phyloP scores from a whole-genome alignment of 2,329 filamentous ascomycete genomes.

The Fusarium buharicum region DNA sequence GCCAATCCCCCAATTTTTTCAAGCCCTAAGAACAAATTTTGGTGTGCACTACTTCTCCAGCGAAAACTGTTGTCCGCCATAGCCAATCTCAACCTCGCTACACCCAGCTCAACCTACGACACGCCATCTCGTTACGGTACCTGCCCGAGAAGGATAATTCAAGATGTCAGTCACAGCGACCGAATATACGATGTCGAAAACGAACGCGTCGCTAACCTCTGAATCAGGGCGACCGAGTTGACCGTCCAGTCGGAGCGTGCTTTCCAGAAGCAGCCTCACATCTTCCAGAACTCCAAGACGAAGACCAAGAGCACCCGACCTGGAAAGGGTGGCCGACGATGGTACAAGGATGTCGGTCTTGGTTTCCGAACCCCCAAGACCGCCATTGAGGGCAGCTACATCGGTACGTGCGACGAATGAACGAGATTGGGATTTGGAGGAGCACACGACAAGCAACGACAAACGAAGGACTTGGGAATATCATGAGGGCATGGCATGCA shows the following conservation, averaged over 20 bases:
- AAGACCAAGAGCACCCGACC: conserved; percentile 85
- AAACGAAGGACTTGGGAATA: neutral
- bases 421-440: conserved; percentile 19
- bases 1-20: conserved; percentile 52
- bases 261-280: conserved; percentile 99
- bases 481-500: neutral
- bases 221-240: conserved; percentile 94
- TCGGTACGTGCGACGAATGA: conserved; percentile 76
- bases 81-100: conserved; percentile 46
- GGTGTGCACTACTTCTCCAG: conserved; percentile 52
- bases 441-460: conserved; percentile 10
- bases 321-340: conserved; percentile 92
- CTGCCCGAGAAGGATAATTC: conserved; percentile 55
- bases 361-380: conserved; percentile 99
- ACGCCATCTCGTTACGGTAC: conserved; percentile 54
- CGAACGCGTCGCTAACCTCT: conserved; percentile 48
- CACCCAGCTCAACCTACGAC: conserved; percentile 52
- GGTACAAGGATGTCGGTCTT: conserved; percentile 99
- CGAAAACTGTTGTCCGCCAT: conserved; percentile 49
- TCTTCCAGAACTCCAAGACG: conserved; percentile 98
- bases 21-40: conserved; percentile 55
- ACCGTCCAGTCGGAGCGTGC: conserved; percentile 99
- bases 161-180: conserved; percentile 54
- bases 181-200: conserved; percentile 34
- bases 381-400: conserved; percentile 99